Conservation (phyloP, 139 green algal genomes). For the Raphidocelis subcapitata region DNA sequence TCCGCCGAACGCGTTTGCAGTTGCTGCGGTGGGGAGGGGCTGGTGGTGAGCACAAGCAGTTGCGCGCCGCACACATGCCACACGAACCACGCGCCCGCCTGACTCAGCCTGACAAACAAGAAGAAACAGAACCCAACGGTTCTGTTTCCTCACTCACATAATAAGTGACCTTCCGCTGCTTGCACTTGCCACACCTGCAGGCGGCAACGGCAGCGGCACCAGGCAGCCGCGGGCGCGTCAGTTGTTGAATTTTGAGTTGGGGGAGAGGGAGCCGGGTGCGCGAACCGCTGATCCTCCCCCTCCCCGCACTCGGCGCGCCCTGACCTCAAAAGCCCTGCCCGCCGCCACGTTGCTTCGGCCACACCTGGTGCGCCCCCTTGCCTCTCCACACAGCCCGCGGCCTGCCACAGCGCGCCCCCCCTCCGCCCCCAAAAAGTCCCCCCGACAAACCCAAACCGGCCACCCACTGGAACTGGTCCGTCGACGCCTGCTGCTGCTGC, state of each 20-base stretch:
- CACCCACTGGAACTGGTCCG: slow-evolving; percentile 92
- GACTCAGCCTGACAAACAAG: neutral
- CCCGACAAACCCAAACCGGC: no score
- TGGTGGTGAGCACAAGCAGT: neutral
- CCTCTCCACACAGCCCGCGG: no score
- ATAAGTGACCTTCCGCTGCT: slow-evolving; percentile 80
- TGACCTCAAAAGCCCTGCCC: no score
- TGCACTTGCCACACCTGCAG: slow-evolving; percentile 87
- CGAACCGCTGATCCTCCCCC: neutral
- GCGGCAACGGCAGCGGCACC: neutral
- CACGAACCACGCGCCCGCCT: neutral
- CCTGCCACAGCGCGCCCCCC: no score
- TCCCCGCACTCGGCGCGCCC: neutral
- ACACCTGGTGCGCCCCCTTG: no score
- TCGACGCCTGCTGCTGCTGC: slow-evolving; percentile 66
- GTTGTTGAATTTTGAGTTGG: neutral
- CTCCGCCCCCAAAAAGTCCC: no score
- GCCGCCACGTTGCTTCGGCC: no score
- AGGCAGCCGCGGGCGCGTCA: neutral
- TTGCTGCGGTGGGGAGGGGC: no score
- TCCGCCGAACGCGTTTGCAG: slow-evolving; percentile 74
- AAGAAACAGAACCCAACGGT: neutral
- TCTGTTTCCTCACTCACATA: slow-evolving; percentile 44
- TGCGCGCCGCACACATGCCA: no score
- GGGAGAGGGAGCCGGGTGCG: neutral